phyloP scores from a whole-genome alignment of 2,329 filamentous ascomycete species.

The Fusarium neocosmosporiellum region DNA sequence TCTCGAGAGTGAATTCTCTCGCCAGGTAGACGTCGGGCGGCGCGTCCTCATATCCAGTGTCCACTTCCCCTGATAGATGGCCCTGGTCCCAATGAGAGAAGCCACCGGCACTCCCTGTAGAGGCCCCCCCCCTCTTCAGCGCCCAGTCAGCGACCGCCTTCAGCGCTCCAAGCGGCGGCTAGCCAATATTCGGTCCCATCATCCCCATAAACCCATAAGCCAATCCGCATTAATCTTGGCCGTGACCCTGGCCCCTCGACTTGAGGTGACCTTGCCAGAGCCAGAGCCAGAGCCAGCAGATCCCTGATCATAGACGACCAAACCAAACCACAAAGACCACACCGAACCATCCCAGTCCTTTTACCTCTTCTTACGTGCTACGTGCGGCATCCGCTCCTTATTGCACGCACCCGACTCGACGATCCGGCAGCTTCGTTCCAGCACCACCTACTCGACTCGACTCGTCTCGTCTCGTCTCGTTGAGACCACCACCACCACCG shows the following conservation, averaged over 20 bases:
- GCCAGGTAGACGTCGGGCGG: slow-evolving; percentile 22
- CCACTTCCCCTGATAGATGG: slow-evolving; percentile 36
- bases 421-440: slow-evolving; percentile 20
- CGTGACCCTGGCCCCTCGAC: slow-evolving; percentile 20
- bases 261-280: neutral
- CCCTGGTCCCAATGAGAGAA: slow-evolving; percentile 5
- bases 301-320: slow-evolving; percentile 23
- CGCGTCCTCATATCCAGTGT: slow-evolving; percentile 33
- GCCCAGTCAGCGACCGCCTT: slow-evolving; percentile 1
- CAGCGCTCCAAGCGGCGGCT: slow-evolving; percentile 28
- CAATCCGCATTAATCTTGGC: slow-evolving; percentile 34
- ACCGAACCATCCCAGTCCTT: slow-evolving; percentile 25
- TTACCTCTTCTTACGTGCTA: slow-evolving; percentile 1
- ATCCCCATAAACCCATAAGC: slow-evolving; percentile 29
- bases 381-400: slow-evolving; percentile 27
- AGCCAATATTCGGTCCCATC: slow-evolving; percentile 33
- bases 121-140: neutral
- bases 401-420: slow-evolving; percentile 18
- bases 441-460: slow-evolving; percentile 1
- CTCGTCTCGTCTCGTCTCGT: slow-evolving; percentile 4
- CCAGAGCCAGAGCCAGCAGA: slow-evolving; percentile 5
- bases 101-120: neutral
- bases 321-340: slow-evolving; percentile 16
- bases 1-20: neutral
- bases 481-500: slow-evolving; percentile 15